A percentile compares a stretch with the other conserved stretches of the same genome.
These are phyloP conservation scores for Calonectria pseudoturangicola DNA, from an alignment of 2,329 filamentous ascomycete species.

Conservation along the genomic window DNA sequence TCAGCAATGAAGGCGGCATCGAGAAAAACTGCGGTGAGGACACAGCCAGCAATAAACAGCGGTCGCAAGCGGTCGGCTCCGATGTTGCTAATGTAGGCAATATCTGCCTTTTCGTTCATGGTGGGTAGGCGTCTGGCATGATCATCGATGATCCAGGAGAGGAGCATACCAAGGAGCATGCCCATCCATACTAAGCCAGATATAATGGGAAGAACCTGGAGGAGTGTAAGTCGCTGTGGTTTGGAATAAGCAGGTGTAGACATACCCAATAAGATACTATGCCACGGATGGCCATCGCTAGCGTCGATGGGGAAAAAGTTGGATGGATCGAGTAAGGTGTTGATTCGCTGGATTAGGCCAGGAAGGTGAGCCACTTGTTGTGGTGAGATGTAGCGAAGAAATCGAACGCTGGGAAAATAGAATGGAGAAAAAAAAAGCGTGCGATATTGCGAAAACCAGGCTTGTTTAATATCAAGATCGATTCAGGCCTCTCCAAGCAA, in stretches of 20 bases:
- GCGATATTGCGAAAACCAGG: slow-evolving; percentile 18
- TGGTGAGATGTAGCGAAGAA: neutral
- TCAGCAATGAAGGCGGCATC: slow-evolving; percentile 88
- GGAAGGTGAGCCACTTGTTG: slow-evolving; percentile 16
- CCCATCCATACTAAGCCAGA: slow-evolving; percentile 79
- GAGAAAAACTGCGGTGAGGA: slow-evolving; percentile 85
- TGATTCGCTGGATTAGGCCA: neutral
- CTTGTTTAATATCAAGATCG: slow-evolving; percentile 20
- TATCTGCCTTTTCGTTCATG: slow-evolving; percentile 74
- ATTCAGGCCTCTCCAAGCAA: neutral
- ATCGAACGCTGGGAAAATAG: neutral
- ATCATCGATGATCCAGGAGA: slow-evolving; percentile 78
- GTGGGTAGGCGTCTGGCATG: slow-evolving; percentile 75
- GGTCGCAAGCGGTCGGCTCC: slow-evolving; percentile 80
- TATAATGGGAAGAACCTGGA: slow-evolving; percentile 80
- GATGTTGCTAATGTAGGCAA: slow-evolving; percentile 84
- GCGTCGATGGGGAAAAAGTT: neutral
- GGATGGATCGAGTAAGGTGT: slow-evolving; percentile 28
- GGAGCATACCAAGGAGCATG: slow-evolving; percentile 81
- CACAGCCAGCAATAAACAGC: slow-evolving; percentile 84
- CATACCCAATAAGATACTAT: slow-evolving; percentile 64
- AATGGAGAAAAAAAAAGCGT: slow-evolving; percentile 3
- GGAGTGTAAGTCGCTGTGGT: neutral
- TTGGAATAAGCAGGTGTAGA: neutral
- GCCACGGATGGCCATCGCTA: slow-evolving; percentile 57